phyloP scores from a whole-genome alignment of 1,284 basidiomycete genomes.

The Moesziomyces globuligerus region DNA sequence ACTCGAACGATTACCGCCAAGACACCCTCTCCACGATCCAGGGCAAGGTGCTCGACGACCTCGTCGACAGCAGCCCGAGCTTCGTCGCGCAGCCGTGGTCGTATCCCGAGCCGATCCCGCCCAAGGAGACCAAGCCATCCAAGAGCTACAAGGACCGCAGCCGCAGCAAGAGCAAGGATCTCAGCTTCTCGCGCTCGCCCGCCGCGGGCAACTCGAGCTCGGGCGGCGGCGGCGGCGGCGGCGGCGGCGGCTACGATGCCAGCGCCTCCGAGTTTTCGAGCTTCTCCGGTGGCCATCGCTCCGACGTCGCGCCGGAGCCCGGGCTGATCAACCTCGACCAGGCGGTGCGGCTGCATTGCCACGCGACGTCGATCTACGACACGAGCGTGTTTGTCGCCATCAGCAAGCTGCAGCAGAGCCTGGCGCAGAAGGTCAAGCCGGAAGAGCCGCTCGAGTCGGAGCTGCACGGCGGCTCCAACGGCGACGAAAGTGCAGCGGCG shows the following conservation, averaged over 20 bases:
- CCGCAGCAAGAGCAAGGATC: constrained; percentile 40
- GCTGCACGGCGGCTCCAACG: constrained; percentile 1
- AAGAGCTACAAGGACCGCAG: constrained; percentile 30
- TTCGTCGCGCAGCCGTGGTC: constrained; percentile 49
- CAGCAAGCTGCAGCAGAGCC: constrained; percentile 72
- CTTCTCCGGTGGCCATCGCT: constrained; percentile 40
- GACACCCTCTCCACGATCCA: constrained; percentile 62
- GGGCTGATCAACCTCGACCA: constrained; percentile 56
- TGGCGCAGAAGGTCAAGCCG: constrained; percentile 76
- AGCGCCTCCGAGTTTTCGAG: constrained; percentile 52
- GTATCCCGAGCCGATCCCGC: constrained; percentile 32
- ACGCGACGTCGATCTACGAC: constrained; percentile 89
- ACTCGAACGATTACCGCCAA: constrained; percentile 90
- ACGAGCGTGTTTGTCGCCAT: constrained; percentile 88
- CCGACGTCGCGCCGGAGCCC: constrained; percentile 37
- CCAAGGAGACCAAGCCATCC: constrained; percentile 17
- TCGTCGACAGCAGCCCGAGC: constrained; percentile 54
- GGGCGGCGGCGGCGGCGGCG: constrained; percentile 42
- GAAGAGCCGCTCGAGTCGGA: constrained; percentile 78
- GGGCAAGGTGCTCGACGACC: constrained; percentile 61
- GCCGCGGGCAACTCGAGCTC: constrained; percentile 33
- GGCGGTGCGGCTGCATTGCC: constrained; percentile 72
- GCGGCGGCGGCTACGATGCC: constrained; percentile 40
- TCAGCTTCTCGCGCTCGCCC: constrained; percentile 39
- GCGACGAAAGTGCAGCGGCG: constrained; percentile 2